Evolutionary conservation across 306 rosid species (phyloP).

Genomic region (Prosopis cineraria): DNA sequence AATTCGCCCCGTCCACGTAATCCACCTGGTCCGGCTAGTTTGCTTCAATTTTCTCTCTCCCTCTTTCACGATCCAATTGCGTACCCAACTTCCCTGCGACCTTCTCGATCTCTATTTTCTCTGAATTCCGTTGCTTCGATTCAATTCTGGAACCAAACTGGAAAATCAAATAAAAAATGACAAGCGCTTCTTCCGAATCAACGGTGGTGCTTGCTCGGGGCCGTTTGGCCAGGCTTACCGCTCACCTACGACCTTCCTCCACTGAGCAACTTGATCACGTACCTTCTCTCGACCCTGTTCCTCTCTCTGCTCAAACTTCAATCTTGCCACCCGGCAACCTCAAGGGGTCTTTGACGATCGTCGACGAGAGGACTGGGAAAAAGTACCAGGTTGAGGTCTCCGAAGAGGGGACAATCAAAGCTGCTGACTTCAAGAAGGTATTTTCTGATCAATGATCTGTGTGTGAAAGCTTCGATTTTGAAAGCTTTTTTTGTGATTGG

Average conservation of each 20-base stretch:
- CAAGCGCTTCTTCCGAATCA: conserved; percentile 39
- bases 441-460: conserved; percentile 5
- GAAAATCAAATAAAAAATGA: conserved; percentile 39
- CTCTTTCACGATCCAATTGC: not conserved
- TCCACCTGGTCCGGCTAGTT: not conserved
- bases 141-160: not conserved
- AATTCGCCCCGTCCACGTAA: not conserved
- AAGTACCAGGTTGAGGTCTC: conserved; percentile 68
- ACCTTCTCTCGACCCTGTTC: conserved; percentile 40
- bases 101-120: not conserved
- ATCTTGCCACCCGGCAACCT: conserved; percentile 48
- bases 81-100: not conserved
- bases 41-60: not conserved
- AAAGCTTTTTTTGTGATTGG: not conserved
- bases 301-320: conserved; percentile 47
- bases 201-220: conserved; percentile 49
- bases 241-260: conserved; percentile 59
- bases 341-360: conserved; percentile 61
- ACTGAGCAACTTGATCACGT: conserved; percentile 39
- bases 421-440: conserved; percentile 83
- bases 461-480: not conserved
- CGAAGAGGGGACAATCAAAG: conserved; percentile 72
- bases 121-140: not conserved
- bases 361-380: conserved; percentile 86
- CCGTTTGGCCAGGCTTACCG: conserved; percentile 75